Evolutionary conservation across 2,329 filamentous ascomycete genomes (phyloP).

Genomic region (Plenodomus biglobosus): DNA sequence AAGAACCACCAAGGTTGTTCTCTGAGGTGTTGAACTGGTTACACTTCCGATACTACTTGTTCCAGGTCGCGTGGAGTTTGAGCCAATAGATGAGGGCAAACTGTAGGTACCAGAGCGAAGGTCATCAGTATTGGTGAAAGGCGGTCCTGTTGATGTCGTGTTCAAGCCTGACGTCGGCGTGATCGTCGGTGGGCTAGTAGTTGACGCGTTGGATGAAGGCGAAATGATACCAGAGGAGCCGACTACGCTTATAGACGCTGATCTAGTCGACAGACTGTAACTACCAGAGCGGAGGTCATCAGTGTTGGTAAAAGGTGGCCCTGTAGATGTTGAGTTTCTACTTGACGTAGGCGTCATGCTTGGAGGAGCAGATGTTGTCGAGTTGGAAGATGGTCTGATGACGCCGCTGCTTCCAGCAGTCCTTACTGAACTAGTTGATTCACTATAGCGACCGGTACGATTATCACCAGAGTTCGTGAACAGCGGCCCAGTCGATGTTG

Average conservation of each 20-base stretch:
- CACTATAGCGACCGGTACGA: neutral
- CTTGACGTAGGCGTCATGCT: neutral
- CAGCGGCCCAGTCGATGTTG: neutral
- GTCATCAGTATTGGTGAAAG: neutral
- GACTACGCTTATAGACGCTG: neutral
- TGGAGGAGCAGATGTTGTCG: constrained; percentile 3
- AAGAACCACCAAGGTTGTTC: neutral
- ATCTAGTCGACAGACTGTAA: neutral
- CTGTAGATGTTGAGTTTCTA: neutral
- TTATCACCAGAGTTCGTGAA: constrained; percentile 2
- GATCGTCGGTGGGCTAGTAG: neutral
- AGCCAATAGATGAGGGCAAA: neutral
- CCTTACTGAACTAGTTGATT: neutral
- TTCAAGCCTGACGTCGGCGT: neutral
- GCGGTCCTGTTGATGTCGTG: neutral
- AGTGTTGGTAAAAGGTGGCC: constrained; percentile 1
- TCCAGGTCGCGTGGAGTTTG: neutral
- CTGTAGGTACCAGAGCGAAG: neutral
- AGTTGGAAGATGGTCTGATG: constrained; percentile 1
- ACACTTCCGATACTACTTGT: neutral
- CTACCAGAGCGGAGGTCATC: neutral
- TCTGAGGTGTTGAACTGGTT: neutral
- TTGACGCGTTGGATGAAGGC: constrained; percentile 2
- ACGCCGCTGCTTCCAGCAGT: constrained; percentile 3
- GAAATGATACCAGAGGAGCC: constrained; percentile 1